Conservation (phyloP, 768 basidiomycete genomes). For the Tricholoma saponaceum region DNA sequence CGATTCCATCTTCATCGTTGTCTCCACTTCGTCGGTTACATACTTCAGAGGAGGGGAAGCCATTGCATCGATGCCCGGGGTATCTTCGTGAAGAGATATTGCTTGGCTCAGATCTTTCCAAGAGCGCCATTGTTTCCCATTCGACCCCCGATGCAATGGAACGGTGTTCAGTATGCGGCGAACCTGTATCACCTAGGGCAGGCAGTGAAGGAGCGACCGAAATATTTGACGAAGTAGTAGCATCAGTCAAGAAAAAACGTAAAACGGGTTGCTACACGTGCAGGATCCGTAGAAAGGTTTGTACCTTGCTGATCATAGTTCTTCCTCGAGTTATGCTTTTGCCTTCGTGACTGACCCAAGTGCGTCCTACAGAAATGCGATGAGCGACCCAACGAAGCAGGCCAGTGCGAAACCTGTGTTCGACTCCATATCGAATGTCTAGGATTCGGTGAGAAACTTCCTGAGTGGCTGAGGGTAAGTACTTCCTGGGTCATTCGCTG, state of each 20-base stretch:
- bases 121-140: background rate
- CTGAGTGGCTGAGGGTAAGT: conserved; percentile 79
- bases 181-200: background rate
- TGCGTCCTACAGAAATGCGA: conserved; percentile 68
- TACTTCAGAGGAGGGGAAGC: background rate
- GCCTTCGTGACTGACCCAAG: conserved; percentile 13
- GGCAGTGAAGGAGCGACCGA: background rate
- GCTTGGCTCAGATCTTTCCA: background rate
- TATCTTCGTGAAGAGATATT: background rate
- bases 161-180: background rate
- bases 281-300: conserved; percentile 79
- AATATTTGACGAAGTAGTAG: background rate
- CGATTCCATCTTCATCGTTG: background rate
- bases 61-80: background rate
- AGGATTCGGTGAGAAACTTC: conserved; percentile 81
- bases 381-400: conserved; percentile 58
- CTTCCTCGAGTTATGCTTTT: conserved; percentile 4
- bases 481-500: background rate
- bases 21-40: background rate
- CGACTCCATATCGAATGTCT: conserved; percentile 82
- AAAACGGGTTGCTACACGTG: conserved; percentile 81
- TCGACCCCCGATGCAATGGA: background rate
- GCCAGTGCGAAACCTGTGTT: conserved; percentile 70
- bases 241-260: background rate
- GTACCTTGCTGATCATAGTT: conserved; percentile 15